Base-by-base conservation (phyloP, 2,329 filamentous ascomycete genomes). In the Hymenoscyphus scutula region DNA sequence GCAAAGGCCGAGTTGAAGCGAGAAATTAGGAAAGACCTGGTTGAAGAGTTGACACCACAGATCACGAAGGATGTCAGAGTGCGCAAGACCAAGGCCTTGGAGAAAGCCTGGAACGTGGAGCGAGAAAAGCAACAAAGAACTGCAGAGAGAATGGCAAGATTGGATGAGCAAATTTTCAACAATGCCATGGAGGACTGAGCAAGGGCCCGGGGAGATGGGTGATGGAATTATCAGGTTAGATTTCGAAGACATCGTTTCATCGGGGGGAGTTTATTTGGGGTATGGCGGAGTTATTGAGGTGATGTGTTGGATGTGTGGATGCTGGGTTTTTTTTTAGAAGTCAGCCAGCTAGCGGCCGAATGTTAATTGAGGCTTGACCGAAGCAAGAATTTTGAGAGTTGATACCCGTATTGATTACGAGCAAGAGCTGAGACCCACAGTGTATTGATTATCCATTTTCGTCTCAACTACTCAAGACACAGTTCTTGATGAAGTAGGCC, bases 51-150 rank as follows among this genome's bases (percentile, higher is more conserved):
- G n/a, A 30, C 15, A 38, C 41, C 45, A 17, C 25, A 38, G 23
- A 19, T 59, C 13, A 37, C 30, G 10, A 38, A n/a, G 29, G 19
- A 54, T 8, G 58, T 54, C 11, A 34, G 29, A 32, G 34, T 53
- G 10, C 38, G 10, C 11, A 56, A 60, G 53, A 60, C 13, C 6
- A 56, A 60, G 27, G 32, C 19, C 45, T 19, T 51, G 19, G 19
- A 25, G 19, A 11, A 25, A 25, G 34, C 34, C 34, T 37, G 34
- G 34, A 37, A 37, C 34, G 13, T 5, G 34, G 34, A 37, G 17
- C 34, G 34, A 37, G 34, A 37, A 15, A 37, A 17, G 34, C 34
- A 37, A 37, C 34, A 37, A 4, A 13, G 13, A 37, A 37, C 34
- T 17, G 34, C 34, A 37, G 34, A 13, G 34, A 37, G 34, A 37